Evolutionary conservation across 75 land plant species (phyloP).

Genomic region (Cupressus sempervirens): DNA sequence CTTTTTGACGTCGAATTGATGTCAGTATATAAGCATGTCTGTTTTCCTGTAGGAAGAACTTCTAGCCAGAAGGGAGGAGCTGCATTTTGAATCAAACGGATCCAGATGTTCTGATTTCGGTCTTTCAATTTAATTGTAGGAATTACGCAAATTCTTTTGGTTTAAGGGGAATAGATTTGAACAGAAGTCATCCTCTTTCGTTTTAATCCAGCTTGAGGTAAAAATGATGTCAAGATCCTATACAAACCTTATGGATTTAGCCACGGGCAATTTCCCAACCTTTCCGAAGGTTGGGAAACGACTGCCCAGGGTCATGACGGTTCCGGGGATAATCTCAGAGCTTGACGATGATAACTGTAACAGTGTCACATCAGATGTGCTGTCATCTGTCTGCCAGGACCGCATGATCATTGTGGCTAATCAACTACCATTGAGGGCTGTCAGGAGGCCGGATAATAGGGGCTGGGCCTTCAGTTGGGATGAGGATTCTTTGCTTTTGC

Average conservation of each 20-base stretch:
- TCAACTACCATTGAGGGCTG: conserved; percentile 60
- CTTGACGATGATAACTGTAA: conserved; percentile 58
- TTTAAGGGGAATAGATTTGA: neutral
- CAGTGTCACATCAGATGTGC: conserved; percentile 53
- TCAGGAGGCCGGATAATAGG: conserved; percentile 25
- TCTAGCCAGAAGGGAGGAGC: neutral
- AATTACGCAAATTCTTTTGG: neutral
- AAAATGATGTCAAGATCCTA: conserved; percentile 82
- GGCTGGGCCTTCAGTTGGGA: conserved; percentile 74
- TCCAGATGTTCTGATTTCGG: neutral
- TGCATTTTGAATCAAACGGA: neutral
- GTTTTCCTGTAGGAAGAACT: neutral
- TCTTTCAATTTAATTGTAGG: neutral
- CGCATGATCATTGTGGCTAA: conserved; percentile 73
- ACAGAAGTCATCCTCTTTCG: neutral
- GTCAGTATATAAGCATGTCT: neutral
- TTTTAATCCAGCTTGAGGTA: neutral
- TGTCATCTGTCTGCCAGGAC: conserved; percentile 50
- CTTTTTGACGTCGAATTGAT: neutral
- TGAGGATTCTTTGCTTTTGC: conserved; percentile 69
- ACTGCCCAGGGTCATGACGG: conserved; percentile 58
- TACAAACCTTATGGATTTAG: conserved; percentile 72
- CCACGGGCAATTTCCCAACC: conserved; percentile 50
- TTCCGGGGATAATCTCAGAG: conserved; percentile 59
- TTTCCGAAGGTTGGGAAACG: conserved; percentile 38